phyloP scores from a whole-genome alignment of 805 yeast species.

The Ogataea neopini region DNA sequence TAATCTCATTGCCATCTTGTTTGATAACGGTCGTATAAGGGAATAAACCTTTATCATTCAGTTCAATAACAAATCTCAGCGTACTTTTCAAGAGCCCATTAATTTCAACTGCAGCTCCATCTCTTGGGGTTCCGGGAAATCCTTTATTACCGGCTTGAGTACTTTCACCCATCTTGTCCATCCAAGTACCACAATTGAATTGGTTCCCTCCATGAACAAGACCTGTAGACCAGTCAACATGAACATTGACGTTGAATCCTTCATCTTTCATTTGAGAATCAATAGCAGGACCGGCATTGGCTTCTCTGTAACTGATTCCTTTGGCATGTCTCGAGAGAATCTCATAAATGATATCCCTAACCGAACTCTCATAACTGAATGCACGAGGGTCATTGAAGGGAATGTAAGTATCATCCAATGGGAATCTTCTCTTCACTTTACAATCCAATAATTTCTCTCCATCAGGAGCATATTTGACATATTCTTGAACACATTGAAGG shows the following conservation, averaged over 20 bases:
- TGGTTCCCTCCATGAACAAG: constrained; percentile 89
- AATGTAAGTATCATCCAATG: constrained; percentile 80
- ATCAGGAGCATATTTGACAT: constrained; percentile 62
- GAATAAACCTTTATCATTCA: constrained; percentile 57
- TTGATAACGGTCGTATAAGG: constrained; percentile 56
- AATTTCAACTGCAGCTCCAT: constrained; percentile 94
- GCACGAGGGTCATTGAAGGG: constrained; percentile 71
- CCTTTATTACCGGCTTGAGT: constrained; percentile 80
- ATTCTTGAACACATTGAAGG: constrained; percentile 85
- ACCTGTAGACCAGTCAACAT: constrained; percentile 89
- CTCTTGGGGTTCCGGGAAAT: constrained; percentile 96
- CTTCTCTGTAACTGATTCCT: constrained; percentile 87
- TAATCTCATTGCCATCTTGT: constrained; percentile 55
- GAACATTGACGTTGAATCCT: constrained; percentile 82
- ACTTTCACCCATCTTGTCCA: constrained; percentile 99
- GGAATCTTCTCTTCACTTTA: constrained; percentile 73
- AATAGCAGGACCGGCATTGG: constrained; percentile 86
- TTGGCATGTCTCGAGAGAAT: constrained; percentile 84
- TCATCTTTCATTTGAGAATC: constrained; percentile 92
- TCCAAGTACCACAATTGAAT: constrained; percentile 97
- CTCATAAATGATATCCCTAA: constrained; percentile 80
- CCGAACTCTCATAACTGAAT: constrained; percentile 65
- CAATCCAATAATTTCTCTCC: constrained; percentile 70
- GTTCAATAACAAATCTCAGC: constrained; percentile 71
- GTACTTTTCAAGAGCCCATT: constrained; percentile 85